Conservation (phyloP, 495 filamentous ascomycete species). For the Aspergillus nidulans region DNA sequence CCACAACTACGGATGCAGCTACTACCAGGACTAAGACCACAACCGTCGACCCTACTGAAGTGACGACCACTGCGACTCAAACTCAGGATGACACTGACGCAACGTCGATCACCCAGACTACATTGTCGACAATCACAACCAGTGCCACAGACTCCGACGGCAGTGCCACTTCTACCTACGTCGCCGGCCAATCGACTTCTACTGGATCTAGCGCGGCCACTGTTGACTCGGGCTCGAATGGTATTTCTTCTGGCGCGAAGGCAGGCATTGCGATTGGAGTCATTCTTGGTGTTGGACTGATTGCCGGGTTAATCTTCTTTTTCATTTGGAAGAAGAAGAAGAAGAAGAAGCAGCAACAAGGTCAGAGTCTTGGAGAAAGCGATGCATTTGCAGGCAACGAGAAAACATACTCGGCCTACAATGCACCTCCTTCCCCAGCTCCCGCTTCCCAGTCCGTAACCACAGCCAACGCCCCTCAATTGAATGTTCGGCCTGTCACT, state of each 20-base stretch:
- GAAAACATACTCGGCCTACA: constrained; percentile 38
- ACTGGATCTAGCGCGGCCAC: constrained; percentile 20
- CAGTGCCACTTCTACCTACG: constrained; percentile 1
- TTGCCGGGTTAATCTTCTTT: constrained; percentile 59
- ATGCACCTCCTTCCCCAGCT: constrained; percentile 32
- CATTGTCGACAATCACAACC: constrained; percentile 24
- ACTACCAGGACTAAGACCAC: constrained; percentile 20
- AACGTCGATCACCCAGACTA: constrained; percentile 4
- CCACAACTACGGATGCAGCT: constrained; percentile 7
- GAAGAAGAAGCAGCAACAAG: constrained; percentile 35
- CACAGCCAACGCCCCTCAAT: constrained; percentile 64
- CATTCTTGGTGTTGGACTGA: constrained; percentile 56
- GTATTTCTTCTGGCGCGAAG: constrained; percentile 63
- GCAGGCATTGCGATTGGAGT: constrained; percentile 83
- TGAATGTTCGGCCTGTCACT: constrained; percentile 84
- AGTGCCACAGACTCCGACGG: constrained; percentile 19
- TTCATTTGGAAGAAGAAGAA: constrained; percentile 54
- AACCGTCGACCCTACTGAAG: too few relatives aligned
- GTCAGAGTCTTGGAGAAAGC: constrained; percentile 24
- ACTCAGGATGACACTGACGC: background rate
- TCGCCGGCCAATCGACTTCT: constrained; percentile 7
- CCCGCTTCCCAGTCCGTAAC: constrained; percentile 9
- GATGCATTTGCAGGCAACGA: constrained; percentile 60
- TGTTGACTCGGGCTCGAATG: constrained; percentile 29
- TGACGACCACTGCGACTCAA: too few relatives aligned